phyloP scores from a whole-genome alignment of 306 rosid genomes.

The Arachis hypogaea region DNA sequence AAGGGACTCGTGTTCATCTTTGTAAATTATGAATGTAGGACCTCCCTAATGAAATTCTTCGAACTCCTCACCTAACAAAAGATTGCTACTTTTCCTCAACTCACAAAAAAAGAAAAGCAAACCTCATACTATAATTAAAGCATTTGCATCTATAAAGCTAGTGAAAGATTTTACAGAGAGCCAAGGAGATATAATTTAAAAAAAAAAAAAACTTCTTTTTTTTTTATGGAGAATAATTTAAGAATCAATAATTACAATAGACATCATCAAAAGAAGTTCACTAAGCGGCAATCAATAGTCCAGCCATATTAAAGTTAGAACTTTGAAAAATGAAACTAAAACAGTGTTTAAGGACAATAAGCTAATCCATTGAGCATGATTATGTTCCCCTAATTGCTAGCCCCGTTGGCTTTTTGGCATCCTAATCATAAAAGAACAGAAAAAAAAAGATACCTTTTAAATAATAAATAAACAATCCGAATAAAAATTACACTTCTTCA shows the following conservation, averaged over 20 bases:
- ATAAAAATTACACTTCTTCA: neutral
- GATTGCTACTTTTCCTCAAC: slow-evolving; percentile 55
- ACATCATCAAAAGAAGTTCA: slow-evolving; percentile 67
- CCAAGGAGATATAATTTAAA: slow-evolving; percentile 46
- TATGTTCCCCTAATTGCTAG: slow-evolving; percentile 55
- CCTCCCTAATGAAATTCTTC: slow-evolving; percentile 49
- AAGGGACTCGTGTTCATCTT: slow-evolving; percentile 17
- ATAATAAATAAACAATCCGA: slow-evolving; percentile 24
- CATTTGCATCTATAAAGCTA: slow-evolving; percentile 69
- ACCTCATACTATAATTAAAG: slow-evolving; percentile 49
- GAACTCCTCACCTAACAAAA: slow-evolving; percentile 51
- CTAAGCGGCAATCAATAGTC: slow-evolving; percentile 40
- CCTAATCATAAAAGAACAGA: slow-evolving; percentile 37
- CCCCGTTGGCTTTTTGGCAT: slow-evolving; percentile 46
- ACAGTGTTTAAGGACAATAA: slow-evolving; percentile 42
- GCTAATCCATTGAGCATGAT: slow-evolving; percentile 49
- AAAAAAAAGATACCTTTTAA: slow-evolving; percentile 32
- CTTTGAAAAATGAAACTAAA: slow-evolving; percentile 26
- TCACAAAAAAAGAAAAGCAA: slow-evolving; percentile 53
- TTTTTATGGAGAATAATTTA: too few species aligned
- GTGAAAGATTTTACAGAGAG: slow-evolving; percentile 58
- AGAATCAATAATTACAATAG: slow-evolving; percentile 53
- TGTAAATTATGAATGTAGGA: slow-evolving; percentile 57
- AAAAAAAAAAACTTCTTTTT: neutral
- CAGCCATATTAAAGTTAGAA: slow-evolving; percentile 37